Conservation (phyloP, 306 rosid genomes). For the Hippophae rhamnoides region DNA sequence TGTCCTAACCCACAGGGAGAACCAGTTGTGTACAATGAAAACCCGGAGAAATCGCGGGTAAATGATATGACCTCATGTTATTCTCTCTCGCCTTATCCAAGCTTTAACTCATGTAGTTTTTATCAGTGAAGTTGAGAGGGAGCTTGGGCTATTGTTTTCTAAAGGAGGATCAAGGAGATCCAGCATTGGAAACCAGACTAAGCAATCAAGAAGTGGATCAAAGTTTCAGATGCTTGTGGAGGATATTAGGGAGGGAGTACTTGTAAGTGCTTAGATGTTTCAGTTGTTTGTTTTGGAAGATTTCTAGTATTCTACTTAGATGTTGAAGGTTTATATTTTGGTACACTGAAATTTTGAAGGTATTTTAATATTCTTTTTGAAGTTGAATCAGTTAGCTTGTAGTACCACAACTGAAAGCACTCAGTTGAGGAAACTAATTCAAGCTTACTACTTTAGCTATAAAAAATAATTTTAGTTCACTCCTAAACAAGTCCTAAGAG, state of each 20-base stretch:
- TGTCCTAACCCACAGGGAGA: slow-evolving; percentile 78
- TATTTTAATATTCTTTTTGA: neutral
- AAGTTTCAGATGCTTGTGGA: slow-evolving; percentile 94
- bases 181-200: slow-evolving; percentile 59
- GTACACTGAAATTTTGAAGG: neutral
- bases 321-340: slow-evolving; percentile 5
- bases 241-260: slow-evolving; percentile 92
- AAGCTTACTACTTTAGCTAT: too few species aligned
- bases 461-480: too few species aligned
- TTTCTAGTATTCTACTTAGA: too few species aligned
- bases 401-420: neutral
- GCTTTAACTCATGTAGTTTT: slow-evolving; percentile 12
- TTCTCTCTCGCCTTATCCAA: slow-evolving; percentile 4
- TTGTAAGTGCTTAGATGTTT: slow-evolving; percentile 38
- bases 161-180: slow-evolving; percentile 64
- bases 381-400: neutral
- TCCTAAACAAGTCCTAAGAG: neutral
- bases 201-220: slow-evolving; percentile 50
- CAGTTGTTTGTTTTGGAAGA: neutral
- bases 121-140: slow-evolving; percentile 86
- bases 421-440: neutral
- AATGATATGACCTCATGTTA: neutral
- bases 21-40: slow-evolving; percentile 90
- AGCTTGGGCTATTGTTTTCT: slow-evolving; percentile 81
- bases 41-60: slow-evolving; percentile 90